phyloP scores from a whole-genome alignment of 2,329 filamentous ascomycete genomes.

The Albophoma yamanashiensis region DNA sequence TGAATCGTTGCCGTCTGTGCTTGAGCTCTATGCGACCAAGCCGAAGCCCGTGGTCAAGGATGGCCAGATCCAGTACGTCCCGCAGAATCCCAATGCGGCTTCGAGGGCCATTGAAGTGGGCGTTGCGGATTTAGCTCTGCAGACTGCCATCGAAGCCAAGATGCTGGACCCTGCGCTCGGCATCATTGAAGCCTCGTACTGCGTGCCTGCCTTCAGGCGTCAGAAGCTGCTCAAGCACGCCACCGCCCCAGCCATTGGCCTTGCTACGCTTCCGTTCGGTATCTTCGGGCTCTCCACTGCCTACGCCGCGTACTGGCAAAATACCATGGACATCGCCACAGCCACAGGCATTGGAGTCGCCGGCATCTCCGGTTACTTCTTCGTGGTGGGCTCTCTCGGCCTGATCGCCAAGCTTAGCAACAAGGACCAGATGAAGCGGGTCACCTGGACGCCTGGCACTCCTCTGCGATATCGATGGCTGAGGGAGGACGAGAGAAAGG shows the following conservation, averaged over 20 bases:
- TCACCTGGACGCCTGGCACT: slow-evolving; percentile 80
- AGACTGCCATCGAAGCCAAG: slow-evolving; percentile 68
- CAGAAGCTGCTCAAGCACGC: slow-evolving; percentile 57
- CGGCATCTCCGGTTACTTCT: slow-evolving; percentile 74
- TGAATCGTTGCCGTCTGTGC: slow-evolving; percentile 66
- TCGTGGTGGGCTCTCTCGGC: slow-evolving; percentile 71
- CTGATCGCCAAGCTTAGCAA: slow-evolving; percentile 74
- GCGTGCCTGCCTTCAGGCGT: slow-evolving; percentile 53
- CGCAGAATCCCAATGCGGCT: slow-evolving; percentile 56
- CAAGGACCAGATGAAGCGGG: slow-evolving; percentile 91
- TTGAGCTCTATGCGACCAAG: slow-evolving; percentile 77
- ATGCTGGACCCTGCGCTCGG: slow-evolving; percentile 69
- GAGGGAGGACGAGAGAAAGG: slow-evolving; percentile 79
- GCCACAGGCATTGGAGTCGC: slow-evolving; percentile 72
- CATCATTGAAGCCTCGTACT: slow-evolving; percentile 61
- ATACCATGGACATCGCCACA: slow-evolving; percentile 64
- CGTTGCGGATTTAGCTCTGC: slow-evolving; percentile 63
- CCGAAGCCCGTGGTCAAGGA: slow-evolving; percentile 54
- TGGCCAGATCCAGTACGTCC: slow-evolving; percentile 46
- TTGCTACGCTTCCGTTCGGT: slow-evolving; percentile 52
- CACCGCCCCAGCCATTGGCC: slow-evolving; percentile 46
- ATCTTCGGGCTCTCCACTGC: slow-evolving; percentile 57
- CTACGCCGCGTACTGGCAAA: slow-evolving; percentile 33
- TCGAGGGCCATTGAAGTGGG: slow-evolving; percentile 62
- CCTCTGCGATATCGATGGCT: slow-evolving; percentile 75